These are phyloP conservation scores for Escallonia rubra DNA, from an alignment of 129 eudicot species.

Conservation along the genomic window DNA sequence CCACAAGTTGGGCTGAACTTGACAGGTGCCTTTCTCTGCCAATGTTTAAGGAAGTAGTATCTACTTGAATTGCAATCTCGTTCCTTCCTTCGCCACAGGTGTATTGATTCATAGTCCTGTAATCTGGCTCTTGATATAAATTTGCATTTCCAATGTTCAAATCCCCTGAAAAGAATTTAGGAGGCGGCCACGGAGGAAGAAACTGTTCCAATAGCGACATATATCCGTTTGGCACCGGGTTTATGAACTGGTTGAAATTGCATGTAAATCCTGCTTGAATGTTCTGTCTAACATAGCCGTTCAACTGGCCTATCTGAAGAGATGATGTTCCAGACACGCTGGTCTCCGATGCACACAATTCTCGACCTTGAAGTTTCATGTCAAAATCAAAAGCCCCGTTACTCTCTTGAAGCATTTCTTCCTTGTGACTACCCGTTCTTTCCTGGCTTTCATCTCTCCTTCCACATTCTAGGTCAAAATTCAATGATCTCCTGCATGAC, in stretches of 20 bases:
- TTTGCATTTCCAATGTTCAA: no score
- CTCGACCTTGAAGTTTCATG: conserved; percentile 21
- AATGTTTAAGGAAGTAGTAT: conserved; percentile 16
- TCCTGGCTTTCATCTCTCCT: conserved; percentile 19
- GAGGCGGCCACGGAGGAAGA: conserved; percentile 8
- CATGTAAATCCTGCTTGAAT: conserved; percentile 16
- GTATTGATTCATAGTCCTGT: conserved; percentile 41
- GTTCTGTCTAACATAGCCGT: conserved; percentile 9
- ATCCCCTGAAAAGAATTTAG: no score
- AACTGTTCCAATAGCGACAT: conserved; percentile 5
- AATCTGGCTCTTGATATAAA: no score
- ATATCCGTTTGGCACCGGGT: conserved; percentile 3
- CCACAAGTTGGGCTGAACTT: conserved; percentile 11
- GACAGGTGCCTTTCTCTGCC: conserved; percentile 17
- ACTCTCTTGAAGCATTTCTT: conserved; percentile 7
- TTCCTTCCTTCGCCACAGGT: conserved; percentile 13
- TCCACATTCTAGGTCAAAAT: conserved; percentile 48
- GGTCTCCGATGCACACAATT: conserved; percentile 21
- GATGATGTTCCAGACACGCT: conserved; percentile 27
- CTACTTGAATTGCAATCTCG: no score
- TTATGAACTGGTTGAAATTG: background rate
- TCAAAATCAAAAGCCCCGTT: conserved; percentile 22
- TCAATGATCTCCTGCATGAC: conserved; percentile 48
- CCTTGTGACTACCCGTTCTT: no score
- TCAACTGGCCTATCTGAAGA: conserved; percentile 16